Evolutionary conservation across 345 rosid species (phyloP), one percentile per base, ranked within the genome.

Genomic region (Turritis glabra): DNA sequence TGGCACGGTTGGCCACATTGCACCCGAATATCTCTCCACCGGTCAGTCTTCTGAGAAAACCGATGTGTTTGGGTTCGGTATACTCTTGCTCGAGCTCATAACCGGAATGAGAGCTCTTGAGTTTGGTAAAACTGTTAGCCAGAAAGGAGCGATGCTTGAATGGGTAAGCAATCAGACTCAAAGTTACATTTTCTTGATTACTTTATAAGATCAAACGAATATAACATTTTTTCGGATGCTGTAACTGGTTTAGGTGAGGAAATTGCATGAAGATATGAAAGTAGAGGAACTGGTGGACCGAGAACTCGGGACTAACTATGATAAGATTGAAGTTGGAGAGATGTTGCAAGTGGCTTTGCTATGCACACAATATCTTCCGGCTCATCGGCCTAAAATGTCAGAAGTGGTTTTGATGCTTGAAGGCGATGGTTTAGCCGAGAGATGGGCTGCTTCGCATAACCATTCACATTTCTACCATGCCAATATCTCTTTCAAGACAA

Each of bases 1-100:
- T 33, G 97, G 98, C 72, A 93, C 97, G 14, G 96, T 93, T 50
- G 98, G 97, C 4, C 98, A 93, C 73, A 93, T 93, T 40, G 97
- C 98, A 0, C 98, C 97, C 0, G 97, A 93, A 74, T 93, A 93
- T 73, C 97, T 93, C 50, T 90, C 96, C 9, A 93, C 98, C 0
- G 98, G 98, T 14, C 98, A 91, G 78, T 93, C 98, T 9, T 93
- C 98, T 2, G 97, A 93, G 83, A 93, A 93, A 72, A 93, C 97
- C 37, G 98, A 93, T 75, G 98, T 90, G 50, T 93, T 91, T 82
- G 97, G 98, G 38, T 93, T 93, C 8, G 98, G 96, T 72, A 89
- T 93, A 74, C 92, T 93, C 46, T 73, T 93, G 79, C 76, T 93
- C 47, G 98, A 93, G 74, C 94, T 93, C 63, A 88, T 91, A 35